Evolutionary conservation across 441 rosid species (phyloP).

Genomic region (Adansonia madagascariensis): DNA sequence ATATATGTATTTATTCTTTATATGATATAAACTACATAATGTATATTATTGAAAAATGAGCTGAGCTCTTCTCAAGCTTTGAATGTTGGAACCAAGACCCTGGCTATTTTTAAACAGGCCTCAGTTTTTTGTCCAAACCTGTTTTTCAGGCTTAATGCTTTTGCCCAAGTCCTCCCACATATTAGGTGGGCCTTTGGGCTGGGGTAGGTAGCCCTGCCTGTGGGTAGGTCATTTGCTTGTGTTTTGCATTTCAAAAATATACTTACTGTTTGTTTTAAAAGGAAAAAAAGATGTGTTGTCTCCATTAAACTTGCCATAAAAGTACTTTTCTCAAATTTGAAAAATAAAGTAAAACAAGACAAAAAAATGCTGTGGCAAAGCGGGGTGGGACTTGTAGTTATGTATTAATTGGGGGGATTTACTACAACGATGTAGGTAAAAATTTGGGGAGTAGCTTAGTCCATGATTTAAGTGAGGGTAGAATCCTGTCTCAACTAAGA

Average conservation of each 20-base stretch:
- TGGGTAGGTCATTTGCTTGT: neutral
- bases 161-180: neutral
- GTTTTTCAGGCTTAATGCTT: neutral
- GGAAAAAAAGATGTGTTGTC: neutral
- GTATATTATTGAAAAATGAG: constrained; percentile 1
- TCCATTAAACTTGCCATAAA: neutral
- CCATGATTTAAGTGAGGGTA: constrained; percentile 5
- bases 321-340: neutral
- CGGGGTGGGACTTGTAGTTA: neutral
- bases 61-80: neutral
- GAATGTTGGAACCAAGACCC: neutral
- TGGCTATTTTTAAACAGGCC: neutral
- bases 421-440: neutral
- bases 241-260: neutral
- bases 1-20: neutral
- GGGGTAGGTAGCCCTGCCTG: neutral
- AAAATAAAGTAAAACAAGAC: neutral
- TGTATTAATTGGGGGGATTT: neutral
- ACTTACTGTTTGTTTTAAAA: neutral
- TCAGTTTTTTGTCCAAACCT: neutral
- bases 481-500: constrained; percentile 5
- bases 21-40: neutral
- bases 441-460: neutral
- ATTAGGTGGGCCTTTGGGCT: neutral
- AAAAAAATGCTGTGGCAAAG: neutral